Evolutionary conservation across 2,329 filamentous ascomycete species (phyloP).

Genomic region (Aspergillus sergii): DNA sequence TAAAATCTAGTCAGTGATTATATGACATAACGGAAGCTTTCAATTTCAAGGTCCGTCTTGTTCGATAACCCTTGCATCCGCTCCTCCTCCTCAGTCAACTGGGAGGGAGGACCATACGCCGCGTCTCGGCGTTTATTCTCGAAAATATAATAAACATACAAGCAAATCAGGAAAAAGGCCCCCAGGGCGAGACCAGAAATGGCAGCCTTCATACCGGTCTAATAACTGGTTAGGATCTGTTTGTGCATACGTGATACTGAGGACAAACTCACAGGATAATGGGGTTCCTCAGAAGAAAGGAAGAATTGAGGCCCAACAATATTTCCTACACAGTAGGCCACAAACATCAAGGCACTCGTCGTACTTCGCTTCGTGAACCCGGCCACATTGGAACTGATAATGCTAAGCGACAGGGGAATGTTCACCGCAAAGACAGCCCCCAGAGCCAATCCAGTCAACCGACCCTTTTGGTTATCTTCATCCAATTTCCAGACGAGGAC

Average conservation of each 20-base stretch:
- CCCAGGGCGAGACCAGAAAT: conserved; percentile 33
- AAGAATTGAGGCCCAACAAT: conserved; percentile 40
- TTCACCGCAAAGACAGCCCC: conserved; percentile 38
- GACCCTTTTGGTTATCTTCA: conserved; percentile 26
- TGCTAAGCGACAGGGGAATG: conserved; percentile 38
- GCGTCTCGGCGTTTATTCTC: conserved; percentile 35
- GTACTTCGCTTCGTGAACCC: conserved; percentile 41
- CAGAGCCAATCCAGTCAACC: conserved; percentile 34
- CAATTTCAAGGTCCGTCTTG: conserved; percentile 39
- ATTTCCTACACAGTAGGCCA: conserved; percentile 42
- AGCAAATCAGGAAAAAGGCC: conserved; percentile 31
- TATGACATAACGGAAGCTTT: conserved; percentile 38
- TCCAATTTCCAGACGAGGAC: conserved; percentile 35
- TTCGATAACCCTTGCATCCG: conserved; percentile 35
- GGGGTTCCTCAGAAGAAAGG: conserved; percentile 33
- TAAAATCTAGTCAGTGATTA: conserved; percentile 9
- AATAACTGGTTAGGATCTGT: conserved; percentile 4
- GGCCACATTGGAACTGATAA: conserved; percentile 39
- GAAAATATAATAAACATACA: conserved; percentile 32
- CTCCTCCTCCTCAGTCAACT: conserved; percentile 30
- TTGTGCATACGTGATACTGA: not conserved
- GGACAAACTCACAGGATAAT: conserved; percentile 28
- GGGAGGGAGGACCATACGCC: conserved; percentile 26
- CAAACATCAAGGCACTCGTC: conserved; percentile 52
- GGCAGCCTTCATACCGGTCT: conserved; percentile 39